A percentile compares a stretch with the other conserved stretches of the same genome.
phyloP scores from a whole-genome alignment of 495 filamentous ascomycete genomes.

The Hypoxylon intermedium region DNA sequence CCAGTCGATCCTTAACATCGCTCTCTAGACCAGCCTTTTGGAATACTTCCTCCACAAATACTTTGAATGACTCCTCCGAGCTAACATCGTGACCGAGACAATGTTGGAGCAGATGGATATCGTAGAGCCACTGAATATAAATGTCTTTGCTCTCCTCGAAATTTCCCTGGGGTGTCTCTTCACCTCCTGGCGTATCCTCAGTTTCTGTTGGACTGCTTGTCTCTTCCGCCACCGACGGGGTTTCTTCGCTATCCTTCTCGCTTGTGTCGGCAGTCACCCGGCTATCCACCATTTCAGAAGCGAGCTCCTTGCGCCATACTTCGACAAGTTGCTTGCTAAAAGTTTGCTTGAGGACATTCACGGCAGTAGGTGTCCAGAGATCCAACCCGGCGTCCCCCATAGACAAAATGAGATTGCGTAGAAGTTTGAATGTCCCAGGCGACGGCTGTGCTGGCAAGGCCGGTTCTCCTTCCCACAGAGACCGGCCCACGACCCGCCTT shows the following conservation, averaged over 20 bases:
- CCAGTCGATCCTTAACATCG: constrained; percentile 56
- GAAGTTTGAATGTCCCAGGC: constrained; percentile 73
- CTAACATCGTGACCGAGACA: constrained; percentile 43
- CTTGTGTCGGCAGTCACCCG: constrained; percentile 6
- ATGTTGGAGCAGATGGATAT: constrained; percentile 70
- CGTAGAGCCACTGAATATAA: constrained; percentile 79
- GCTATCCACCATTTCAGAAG: background rate
- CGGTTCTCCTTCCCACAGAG: constrained; percentile 80
- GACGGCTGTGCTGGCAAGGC: constrained; percentile 83
- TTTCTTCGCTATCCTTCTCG: constrained; percentile 14
- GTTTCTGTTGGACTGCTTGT: constrained; percentile 17
- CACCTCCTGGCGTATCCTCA: constrained; percentile 16
- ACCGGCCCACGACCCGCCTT: constrained; percentile 56
- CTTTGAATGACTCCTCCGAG: constrained; percentile 50
- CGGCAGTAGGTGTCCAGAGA: constrained; percentile 80
- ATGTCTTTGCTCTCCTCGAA: constrained; percentile 56
- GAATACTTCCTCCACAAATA: constrained; percentile 54
- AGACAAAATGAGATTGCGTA: constrained; percentile 66
- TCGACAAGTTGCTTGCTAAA: constrained; percentile 56
- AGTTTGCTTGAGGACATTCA: constrained; percentile 65
- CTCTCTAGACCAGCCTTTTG: constrained; percentile 54
- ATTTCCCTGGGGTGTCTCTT: constrained; percentile 1
- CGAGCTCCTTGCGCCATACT: constrained; percentile 50
- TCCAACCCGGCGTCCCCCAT: constrained; percentile 79
- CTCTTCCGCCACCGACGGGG: constrained; percentile 1